Conservation (phyloP, 768 basidiomycete species). For the Tulasnella sp. region DNA sequence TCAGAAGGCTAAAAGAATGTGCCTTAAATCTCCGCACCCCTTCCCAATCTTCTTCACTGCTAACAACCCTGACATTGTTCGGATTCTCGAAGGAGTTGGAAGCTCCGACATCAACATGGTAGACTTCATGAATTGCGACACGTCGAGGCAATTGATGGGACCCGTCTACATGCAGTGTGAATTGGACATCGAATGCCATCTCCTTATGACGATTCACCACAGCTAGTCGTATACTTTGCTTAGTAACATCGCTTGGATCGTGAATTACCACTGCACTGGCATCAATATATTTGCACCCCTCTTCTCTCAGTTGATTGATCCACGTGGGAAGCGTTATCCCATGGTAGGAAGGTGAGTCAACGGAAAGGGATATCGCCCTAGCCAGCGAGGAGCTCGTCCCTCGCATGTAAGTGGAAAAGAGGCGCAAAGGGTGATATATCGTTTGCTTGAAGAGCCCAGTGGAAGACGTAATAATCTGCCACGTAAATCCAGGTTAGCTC, state of each 20-base stretch:
- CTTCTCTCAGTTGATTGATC: constrained; percentile 32
- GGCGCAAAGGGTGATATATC: constrained; percentile 38
- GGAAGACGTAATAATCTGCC: constrained; percentile 36
- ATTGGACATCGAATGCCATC: neutral
- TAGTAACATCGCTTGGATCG: constrained; percentile 18
- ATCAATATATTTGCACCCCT: constrained; percentile 35
- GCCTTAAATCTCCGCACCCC: constrained; percentile 31
- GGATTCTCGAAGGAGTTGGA: constrained; percentile 13
- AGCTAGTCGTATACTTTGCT: constrained; percentile 35
- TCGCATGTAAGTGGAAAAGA: constrained; percentile 46
- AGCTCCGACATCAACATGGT: neutral
- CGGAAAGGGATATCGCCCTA: constrained; percentile 22
- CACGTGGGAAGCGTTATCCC: constrained; percentile 42
- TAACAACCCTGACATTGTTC: constrained; percentile 30
- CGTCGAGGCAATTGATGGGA: neutral
- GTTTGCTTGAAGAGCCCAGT: constrained; percentile 34
- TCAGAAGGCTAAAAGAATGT: constrained; percentile 31
- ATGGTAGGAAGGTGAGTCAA: constrained; percentile 26
- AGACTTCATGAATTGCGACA: neutral
- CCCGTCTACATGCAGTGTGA: neutral
- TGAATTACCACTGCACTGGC: constrained; percentile 35
- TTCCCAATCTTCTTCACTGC: constrained; percentile 25
- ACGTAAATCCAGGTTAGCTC: neutral
- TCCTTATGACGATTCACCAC: constrained; percentile 34
- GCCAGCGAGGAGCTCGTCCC: constrained; percentile 31